These are phyloP conservation scores for Arthrobotrys entomopaga DNA, from an alignment of 2,329 filamentous ascomycete genomes.

Conservation along the genomic window DNA sequence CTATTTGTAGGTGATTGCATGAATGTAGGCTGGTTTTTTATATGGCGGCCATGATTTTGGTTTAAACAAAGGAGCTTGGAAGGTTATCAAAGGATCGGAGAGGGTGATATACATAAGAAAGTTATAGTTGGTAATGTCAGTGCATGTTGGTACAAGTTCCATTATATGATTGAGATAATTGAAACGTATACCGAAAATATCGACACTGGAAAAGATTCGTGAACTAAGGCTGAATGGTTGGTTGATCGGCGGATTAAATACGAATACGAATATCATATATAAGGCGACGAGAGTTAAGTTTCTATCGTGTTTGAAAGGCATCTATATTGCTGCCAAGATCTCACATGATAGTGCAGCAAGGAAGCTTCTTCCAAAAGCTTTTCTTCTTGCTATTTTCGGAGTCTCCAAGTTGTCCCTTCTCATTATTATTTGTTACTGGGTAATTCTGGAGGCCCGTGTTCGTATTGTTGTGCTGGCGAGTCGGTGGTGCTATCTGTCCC, in stretches of 20 bases:
- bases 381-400: constrained; percentile 37
- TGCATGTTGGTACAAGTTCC: neutral
- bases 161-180: too few relatives aligned
- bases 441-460: constrained; percentile 48
- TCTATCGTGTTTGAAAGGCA: neutral
- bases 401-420: constrained; percentile 32
- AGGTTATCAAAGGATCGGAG: neutral
- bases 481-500: constrained; percentile 42
- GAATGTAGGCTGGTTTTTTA: neutral
- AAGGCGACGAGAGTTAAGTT: too few relatives aligned
- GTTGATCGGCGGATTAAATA: neutral
- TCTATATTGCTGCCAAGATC: neutral
- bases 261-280: too few relatives aligned
- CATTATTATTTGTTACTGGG: constrained; percentile 31
- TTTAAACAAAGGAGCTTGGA: too few relatives aligned
- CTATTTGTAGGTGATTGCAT: neutral
- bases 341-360: constrained; percentile 51
- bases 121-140: neutral
- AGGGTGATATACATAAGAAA: constrained; percentile 12
- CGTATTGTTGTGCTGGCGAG: constrained; percentile 34
- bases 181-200: too few relatives aligned
- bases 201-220: neutral
- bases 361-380: constrained; percentile 38
- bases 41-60: constrained; percentile 2
- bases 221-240: neutral